Evolutionary conservation across 768 basidiomycete species (phyloP).

Genomic region (Lactarius quietus): DNA sequence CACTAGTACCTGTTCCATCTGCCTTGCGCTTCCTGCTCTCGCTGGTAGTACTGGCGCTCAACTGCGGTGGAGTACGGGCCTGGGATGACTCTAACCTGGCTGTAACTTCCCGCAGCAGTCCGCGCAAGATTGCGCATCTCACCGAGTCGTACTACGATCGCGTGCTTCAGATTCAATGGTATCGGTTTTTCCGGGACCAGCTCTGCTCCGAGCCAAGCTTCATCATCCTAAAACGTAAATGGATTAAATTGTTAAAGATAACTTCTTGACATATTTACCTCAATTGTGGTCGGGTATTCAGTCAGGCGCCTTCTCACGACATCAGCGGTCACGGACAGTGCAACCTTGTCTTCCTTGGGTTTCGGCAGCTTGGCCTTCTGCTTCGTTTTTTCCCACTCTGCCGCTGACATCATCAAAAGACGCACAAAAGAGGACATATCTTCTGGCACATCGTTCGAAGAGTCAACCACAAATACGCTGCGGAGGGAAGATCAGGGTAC

Average conservation of each 20-base stretch:
- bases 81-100: neutral
- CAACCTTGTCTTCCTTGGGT: conserved; percentile 49
- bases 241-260: neutral
- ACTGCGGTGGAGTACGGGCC: neutral
- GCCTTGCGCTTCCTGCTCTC: conserved; percentile 17
- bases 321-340: conserved; percentile 45
- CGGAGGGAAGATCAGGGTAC: conserved; percentile 19
- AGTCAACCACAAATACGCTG: conserved; percentile 57
- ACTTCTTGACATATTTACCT: conserved; percentile 42
- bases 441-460: conserved; percentile 48
- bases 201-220: conserved; percentile 36
- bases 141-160: conserved; percentile 69
- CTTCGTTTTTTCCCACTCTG: conserved; percentile 58
- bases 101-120: conserved; percentile 4
- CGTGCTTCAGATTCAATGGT: conserved; percentile 50
- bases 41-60: neutral
- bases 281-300: conserved; percentile 55
- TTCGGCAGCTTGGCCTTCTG: conserved; percentile 73
- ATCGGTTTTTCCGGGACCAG: conserved; percentile 26
- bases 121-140: conserved; percentile 69
- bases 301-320: conserved; percentile 49
- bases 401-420: conserved; percentile 51
- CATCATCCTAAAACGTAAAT: conserved; percentile 46
- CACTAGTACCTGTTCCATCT: neutral
- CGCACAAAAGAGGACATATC: conserved; percentile 62